Percentiles rank a stretch among this genome's conserved stretches.
These are phyloP conservation scores for Endocalyx cinctus DNA, from an alignment of 2,329 filamentous ascomycete genomes.

Conservation along the genomic window DNA sequence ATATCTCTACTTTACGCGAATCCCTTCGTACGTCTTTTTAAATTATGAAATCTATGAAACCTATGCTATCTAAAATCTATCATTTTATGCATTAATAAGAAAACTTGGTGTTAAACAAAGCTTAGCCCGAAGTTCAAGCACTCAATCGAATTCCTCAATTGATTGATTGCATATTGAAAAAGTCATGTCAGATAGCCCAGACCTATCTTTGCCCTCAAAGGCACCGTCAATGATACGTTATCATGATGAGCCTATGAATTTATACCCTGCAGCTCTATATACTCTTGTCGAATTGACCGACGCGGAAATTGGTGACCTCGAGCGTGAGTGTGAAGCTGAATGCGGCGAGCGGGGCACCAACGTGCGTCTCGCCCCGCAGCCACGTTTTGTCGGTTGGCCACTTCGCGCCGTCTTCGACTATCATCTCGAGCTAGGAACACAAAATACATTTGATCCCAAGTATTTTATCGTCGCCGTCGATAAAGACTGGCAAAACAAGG, in stretches of 20 bases:
- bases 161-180: neutral
- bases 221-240: conserved; percentile 12
- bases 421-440: conserved; percentile 11
- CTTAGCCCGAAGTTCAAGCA: too few relatives aligned
- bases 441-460: conserved; percentile 9
- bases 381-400: conserved; percentile 13
- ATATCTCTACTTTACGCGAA: too few relatives aligned
- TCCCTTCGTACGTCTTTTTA: too few relatives aligned
- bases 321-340: conserved; percentile 6
- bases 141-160: too few relatives aligned
- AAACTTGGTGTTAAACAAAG: too few relatives aligned
- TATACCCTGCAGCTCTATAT: conserved; percentile 11
- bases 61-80: too few relatives aligned
- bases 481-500: too few relatives aligned
- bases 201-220: conserved; percentile 13
- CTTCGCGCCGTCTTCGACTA: conserved; percentile 13
- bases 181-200: conserved; percentile 10
- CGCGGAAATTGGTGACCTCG: conserved; percentile 5
- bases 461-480: conserved; percentile 13
- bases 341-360: conserved; percentile 6
- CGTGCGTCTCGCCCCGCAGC: conserved; percentile 8
- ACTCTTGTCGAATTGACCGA: conserved; percentile 11
- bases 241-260: conserved; percentile 10
- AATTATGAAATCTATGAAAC: too few relatives aligned
- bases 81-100: too few relatives aligned